These are phyloP conservation scores for Paramecium tetraurelia DNA, from an alignment of 73 alveolate species.

Conservation along the genomic window DNA sequence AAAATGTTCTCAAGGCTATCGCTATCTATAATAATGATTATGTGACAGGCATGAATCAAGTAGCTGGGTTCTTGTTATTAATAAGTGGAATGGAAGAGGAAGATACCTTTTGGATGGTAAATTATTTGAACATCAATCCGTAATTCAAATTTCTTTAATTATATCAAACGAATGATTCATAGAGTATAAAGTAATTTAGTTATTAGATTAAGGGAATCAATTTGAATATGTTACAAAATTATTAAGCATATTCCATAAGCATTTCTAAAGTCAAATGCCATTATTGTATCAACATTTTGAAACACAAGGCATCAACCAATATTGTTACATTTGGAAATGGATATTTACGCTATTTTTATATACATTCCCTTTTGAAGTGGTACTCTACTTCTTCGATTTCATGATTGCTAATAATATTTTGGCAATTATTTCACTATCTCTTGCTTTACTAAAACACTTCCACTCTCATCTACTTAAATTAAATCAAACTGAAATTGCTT, in stretches of 20 bases:
- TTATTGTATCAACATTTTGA: constrained; percentile 2
- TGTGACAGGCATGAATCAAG: constrained; percentile 33
- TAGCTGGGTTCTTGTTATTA: constrained; percentile 2
- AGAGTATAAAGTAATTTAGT: background rate
- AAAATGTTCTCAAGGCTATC: background rate
- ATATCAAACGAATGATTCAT: background rate
- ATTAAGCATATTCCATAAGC: background rate
- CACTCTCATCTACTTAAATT: background rate
- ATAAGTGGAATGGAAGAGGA: background rate
- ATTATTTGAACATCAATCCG: background rate
- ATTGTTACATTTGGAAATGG: background rate
- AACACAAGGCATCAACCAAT: background rate
- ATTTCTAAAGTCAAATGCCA: background rate
- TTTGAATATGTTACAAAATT: background rate
- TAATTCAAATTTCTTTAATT: background rate
- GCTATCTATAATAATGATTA: constrained; percentile 7
- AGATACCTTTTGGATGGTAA: constrained; percentile 25
- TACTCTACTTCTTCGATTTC: background rate
- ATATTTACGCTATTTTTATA: background rate
- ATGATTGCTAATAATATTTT: constrained; percentile 26
- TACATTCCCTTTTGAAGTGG: background rate
- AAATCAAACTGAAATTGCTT: background rate
- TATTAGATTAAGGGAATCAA: background rate
- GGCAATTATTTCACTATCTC: constrained; percentile 11
- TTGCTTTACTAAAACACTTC: background rate